phyloP scores from a whole-genome alignment of 129 eudicot species.

The Helianthus tuberosus region DNA sequence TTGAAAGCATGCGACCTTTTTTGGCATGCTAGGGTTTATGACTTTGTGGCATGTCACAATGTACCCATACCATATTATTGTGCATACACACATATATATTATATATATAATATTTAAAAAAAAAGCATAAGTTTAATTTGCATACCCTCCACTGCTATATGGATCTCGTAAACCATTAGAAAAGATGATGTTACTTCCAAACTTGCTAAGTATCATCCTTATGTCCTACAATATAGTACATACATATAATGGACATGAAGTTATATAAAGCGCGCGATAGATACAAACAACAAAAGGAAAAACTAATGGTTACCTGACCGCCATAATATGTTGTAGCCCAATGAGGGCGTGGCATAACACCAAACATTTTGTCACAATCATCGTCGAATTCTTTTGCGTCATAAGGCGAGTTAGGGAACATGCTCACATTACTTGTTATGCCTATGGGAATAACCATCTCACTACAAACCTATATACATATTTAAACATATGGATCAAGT shows the following conservation, averaged over 20 bases:
- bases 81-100: too few species aligned
- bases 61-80: neutral
- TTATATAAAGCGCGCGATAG: neutral
- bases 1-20: neutral
- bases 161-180: slow-evolving; percentile 87
- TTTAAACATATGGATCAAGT: neutral
- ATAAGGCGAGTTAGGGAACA: slow-evolving; percentile 62
- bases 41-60: neutral
- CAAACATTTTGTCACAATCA: slow-evolving; percentile 37
- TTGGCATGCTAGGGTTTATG: slow-evolving; percentile 17
- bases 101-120: too few species aligned
- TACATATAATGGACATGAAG: neutral
- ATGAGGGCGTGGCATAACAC: slow-evolving; percentile 71
- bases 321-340: slow-evolving; percentile 88
- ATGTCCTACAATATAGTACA: slow-evolving; percentile 46
- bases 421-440: slow-evolving; percentile 44
- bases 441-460: slow-evolving; percentile 79
- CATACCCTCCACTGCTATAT: slow-evolving; percentile 77
- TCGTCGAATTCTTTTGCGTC: slow-evolving; percentile 5
- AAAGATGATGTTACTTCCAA: slow-evolving; percentile 86
- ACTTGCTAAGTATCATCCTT: slow-evolving; percentile 49
- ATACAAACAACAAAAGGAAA: neutral
- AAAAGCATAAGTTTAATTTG: neutral
- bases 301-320: slow-evolving; percentile 53
- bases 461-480: slow-evolving; percentile 52